phyloP scores from a whole-genome alignment of 768 basidiomycete genomes.

The Xerocomus brunneocitrinus region DNA sequence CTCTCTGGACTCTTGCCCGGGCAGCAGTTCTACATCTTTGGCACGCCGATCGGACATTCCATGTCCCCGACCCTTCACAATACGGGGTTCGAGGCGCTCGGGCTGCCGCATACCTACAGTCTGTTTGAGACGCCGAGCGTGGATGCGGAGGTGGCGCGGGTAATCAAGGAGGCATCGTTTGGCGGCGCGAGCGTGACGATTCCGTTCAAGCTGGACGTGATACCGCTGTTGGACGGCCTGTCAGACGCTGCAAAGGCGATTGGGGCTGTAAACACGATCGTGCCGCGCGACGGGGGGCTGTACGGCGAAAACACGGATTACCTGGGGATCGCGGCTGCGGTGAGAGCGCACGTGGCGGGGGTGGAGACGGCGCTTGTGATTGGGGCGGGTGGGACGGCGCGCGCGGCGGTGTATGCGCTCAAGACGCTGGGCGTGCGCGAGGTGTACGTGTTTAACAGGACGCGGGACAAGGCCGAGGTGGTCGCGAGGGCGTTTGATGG shows the following conservation, averaged over 20 bases:
- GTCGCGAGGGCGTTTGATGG: conserved; percentile 60
- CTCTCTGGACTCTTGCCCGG: conserved; percentile 76
- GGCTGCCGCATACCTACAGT: conserved; percentile 78
- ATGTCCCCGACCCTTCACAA: conserved; percentile 95
- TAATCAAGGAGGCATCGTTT: conserved; percentile 65
- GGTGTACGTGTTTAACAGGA: conserved; percentile 90
- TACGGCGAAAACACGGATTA: conserved; percentile 97
- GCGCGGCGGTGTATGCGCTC: conserved; percentile 91
- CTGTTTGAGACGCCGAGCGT: conserved; percentile 71
- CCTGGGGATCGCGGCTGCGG: conserved; percentile 72
- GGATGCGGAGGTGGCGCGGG: conserved; percentile 57
- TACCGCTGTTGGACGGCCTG: conserved; percentile 73
- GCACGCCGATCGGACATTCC: conserved; percentile 81
- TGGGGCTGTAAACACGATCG: conserved; percentile 94
- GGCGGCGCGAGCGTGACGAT: conserved; percentile 98
- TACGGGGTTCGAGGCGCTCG: conserved; percentile 73
- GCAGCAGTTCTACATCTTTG: conserved; percentile 80
- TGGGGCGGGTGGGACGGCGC: conserved; percentile 92
- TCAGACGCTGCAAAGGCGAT: conserved; percentile 80
- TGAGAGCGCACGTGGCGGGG: conserved; percentile 40
- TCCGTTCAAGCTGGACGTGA: conserved; percentile 89
- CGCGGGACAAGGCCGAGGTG: conserved; percentile 62
- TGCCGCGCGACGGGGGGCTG: conserved; percentile 44
- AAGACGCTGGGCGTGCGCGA: conserved; percentile 58
- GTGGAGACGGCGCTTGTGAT: conserved; percentile 67